phyloP scores from a whole-genome alignment of 192 early-diverging fungal species.

The Chytriomyces sp. region DNA sequence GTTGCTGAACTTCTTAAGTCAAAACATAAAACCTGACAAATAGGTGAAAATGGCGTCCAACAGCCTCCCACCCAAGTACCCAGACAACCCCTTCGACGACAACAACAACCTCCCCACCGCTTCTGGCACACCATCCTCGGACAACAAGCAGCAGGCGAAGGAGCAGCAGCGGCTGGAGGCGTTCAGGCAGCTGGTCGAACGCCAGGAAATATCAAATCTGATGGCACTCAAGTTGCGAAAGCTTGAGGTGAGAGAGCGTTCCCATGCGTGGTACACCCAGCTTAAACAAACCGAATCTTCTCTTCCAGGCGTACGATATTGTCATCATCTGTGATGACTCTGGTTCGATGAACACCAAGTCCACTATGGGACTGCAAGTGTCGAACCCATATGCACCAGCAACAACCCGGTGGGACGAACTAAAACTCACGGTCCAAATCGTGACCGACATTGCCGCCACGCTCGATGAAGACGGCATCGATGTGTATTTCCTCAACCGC shows the following conservation, averaged over 20 bases:
- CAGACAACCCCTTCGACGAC: no score
- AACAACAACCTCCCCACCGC: no score
- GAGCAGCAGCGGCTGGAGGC: not conserved
- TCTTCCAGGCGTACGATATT: constrained; percentile 30
- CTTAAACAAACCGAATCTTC: no score
- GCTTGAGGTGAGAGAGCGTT: not conserved
- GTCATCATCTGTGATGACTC: constrained; percentile 37
- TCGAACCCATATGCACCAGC: constrained; percentile 20
- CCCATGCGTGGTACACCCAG: no score
- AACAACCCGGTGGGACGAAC: constrained; percentile 35
- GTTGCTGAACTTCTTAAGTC: no score
- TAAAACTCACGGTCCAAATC: constrained; percentile 25
- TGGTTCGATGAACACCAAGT: constrained; percentile 29
- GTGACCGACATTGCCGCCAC: constrained; percentile 28
- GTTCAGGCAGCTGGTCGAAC: not conserved
- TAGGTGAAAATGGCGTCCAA: no score
- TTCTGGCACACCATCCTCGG: no score
- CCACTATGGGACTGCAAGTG: not conserved
- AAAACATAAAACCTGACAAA: no score
- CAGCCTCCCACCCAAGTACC: no score
- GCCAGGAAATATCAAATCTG: constrained; percentile 19
- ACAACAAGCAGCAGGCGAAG: not conserved
- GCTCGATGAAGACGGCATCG: constrained; percentile 31
- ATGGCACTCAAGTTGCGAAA: constrained; percentile 23
- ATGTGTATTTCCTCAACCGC: constrained; percentile 36